Evolutionary conservation across 176 grass and related monocot genomes (phyloP).

Genomic region (Eragrostis curvula): DNA sequence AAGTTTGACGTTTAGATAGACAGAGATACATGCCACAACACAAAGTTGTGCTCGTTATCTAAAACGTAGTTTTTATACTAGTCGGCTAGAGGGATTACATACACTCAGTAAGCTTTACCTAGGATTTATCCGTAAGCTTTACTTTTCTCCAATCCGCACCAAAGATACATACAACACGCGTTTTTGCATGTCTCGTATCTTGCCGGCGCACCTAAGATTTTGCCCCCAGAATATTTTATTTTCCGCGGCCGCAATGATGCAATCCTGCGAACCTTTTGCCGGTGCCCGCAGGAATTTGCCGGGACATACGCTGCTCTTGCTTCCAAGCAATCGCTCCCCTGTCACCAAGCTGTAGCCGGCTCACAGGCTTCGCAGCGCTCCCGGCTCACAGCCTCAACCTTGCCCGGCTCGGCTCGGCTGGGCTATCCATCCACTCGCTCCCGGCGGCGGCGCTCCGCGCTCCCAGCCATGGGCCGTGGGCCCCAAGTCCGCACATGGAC

Average conservation of each 20-base stretch:
- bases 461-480: neutral
- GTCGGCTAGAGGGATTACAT: too few species aligned
- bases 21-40: too few species aligned
- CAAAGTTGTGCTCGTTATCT: too few species aligned
- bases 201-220: slow-evolving; percentile 28
- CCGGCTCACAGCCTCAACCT: neutral
- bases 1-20: too few species aligned
- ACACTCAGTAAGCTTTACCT: too few species aligned
- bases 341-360: slow-evolving; percentile 23
- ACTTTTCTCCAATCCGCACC: too few species aligned
- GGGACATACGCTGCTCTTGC: slow-evolving; percentile 5
- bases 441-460: neutral
- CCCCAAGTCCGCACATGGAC: slow-evolving; percentile 46
- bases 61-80: too few species aligned
- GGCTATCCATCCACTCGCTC: neutral
- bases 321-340: slow-evolving; percentile 28
- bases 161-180: too few species aligned
- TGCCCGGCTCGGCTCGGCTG: slow-evolving; percentile 3
- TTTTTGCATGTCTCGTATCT: too few species aligned
- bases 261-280: slow-evolving; percentile 16
- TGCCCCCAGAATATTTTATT: neutral
- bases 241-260: neutral
- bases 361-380: neutral
- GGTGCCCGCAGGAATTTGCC: neutral
- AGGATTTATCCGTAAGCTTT: too few species aligned